A percentile compares a stretch with the other conserved stretches of the same genome.
phyloP scores from a whole-genome alignment of 169 alveolate genomes.

The Plasmodium yoelii region DNA sequence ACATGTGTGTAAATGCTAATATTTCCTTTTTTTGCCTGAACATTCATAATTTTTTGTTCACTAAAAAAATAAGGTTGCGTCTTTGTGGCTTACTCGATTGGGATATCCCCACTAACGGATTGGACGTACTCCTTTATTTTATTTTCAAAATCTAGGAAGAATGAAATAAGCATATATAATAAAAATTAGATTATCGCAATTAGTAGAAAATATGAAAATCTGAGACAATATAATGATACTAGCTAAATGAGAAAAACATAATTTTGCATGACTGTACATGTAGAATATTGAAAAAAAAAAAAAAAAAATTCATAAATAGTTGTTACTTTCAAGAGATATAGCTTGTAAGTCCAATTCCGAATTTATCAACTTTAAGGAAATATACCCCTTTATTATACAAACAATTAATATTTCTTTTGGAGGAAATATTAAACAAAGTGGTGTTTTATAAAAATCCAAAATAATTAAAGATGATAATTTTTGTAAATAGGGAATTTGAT shows the following conservation, averaged over 20 bases:
- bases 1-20: not conserved
- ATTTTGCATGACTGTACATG: too few relatives aligned
- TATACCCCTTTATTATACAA: constrained; percentile 27
- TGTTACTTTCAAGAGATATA: constrained; percentile 21
- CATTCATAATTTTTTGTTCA: not conserved
- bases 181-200: not conserved
- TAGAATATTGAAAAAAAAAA: too few relatives aligned
- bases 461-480: constrained; percentile 35
- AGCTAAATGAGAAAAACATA: too few relatives aligned
- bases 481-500: constrained; percentile 5
- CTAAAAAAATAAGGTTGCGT: not conserved
- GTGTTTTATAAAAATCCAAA: constrained; percentile 44
- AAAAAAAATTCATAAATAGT: too few relatives aligned
- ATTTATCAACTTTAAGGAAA: constrained; percentile 26
- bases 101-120: constrained; percentile 25
- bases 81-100: constrained; percentile 23
- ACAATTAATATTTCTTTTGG: constrained; percentile 45
- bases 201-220: too few relatives aligned
- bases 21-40: not conserved
- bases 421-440: constrained; percentile 41
- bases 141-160: constrained; percentile 28
- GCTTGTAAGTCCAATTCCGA: not conserved
- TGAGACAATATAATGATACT: too few relatives aligned
- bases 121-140: constrained; percentile 13
- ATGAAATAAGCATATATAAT: not conserved